Evolutionary conservation across 1,284 basidiomycete genomes (phyloP).

Genomic region (Boletus subluridellus): DNA sequence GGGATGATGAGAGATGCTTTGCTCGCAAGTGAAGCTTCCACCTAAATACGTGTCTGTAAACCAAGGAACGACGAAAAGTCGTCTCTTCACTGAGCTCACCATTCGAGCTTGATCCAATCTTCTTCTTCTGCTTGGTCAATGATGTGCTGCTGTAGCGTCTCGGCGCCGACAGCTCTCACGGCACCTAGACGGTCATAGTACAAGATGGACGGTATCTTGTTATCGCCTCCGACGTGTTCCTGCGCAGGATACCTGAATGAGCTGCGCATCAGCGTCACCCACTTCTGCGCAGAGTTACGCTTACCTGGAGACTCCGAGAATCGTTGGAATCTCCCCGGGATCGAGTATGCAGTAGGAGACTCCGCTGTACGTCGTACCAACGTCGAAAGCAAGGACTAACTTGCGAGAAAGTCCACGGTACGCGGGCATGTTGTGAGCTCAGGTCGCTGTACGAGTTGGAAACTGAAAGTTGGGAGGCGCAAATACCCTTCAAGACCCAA

Average conservation of each 20-base stretch:
- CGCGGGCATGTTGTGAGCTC: constrained; percentile 25
- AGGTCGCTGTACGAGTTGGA: not conserved
- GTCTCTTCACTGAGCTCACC: no score
- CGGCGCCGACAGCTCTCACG: no score
- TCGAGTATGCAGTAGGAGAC: no score
- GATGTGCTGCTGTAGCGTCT: no score
- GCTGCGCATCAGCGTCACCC: not conserved
- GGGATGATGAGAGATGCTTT: constrained; percentile 9
- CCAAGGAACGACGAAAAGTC: not conserved
- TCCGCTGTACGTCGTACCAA: no score
- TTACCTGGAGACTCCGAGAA: constrained; percentile 26
- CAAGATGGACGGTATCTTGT: no score
- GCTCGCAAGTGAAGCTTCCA: constrained; percentile 57
- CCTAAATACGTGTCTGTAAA: constrained; percentile 34
- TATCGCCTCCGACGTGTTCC: no score
- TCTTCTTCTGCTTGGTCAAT: no score
- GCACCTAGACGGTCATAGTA: no score
- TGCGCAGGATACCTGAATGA: not conserved
- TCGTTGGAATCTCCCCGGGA: no score
- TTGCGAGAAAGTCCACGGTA: constrained; percentile 3
- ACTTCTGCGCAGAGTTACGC: not conserved
- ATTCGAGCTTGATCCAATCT: no score
- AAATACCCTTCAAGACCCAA: not conserved
- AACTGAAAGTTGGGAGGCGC: not conserved
- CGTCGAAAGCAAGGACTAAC: no score